Percentiles rank a stretch among this genome's conserved stretches.
These are phyloP conservation scores for Yarrowia porcina DNA, from an alignment of 805 yeast genomes.

Conservation along the genomic window DNA sequence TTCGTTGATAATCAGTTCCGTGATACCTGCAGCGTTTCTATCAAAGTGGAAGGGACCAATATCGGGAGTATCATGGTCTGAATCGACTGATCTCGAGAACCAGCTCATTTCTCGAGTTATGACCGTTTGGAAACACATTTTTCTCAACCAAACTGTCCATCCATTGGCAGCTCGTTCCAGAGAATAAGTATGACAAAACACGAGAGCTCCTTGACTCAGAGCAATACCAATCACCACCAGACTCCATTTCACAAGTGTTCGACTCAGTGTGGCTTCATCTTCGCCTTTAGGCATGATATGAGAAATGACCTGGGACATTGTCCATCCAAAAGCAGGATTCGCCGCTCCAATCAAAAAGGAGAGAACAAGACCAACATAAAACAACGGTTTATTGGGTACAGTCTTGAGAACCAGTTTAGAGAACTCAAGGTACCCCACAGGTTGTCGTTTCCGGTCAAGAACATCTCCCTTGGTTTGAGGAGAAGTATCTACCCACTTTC, in stretches of 20 bases:
- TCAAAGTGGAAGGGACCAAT: constrained; percentile 28
- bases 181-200: constrained; percentile 50
- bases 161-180: constrained; percentile 61
- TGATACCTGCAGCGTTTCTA: constrained; percentile 48
- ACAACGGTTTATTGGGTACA: constrained; percentile 29
- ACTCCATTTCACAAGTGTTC: constrained; percentile 56
- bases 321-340: constrained; percentile 75
- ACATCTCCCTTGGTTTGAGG: background rate
- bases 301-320: constrained; percentile 64
- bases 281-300: constrained; percentile 53
- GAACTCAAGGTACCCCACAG: background rate
- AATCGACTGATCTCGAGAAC: constrained; percentile 36
- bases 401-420: constrained; percentile 4
- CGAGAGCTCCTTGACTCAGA: constrained; percentile 54
- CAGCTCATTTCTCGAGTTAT: constrained; percentile 51
- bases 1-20: constrained; percentile 75
- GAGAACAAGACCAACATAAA: constrained; percentile 51
- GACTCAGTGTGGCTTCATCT: constrained; percentile 32
- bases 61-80: background rate
- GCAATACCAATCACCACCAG: constrained; percentile 61
- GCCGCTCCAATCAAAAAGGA: constrained; percentile 58
- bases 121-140: constrained; percentile 47
- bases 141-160: constrained; percentile 60
- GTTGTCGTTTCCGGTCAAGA: background rate
- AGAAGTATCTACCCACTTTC: background rate